Evolutionary conservation across 2,329 filamentous ascomycete genomes (phyloP), one percentile per base, ranked within the genome.

Genomic region (Monosporascus sp.): DNA sequence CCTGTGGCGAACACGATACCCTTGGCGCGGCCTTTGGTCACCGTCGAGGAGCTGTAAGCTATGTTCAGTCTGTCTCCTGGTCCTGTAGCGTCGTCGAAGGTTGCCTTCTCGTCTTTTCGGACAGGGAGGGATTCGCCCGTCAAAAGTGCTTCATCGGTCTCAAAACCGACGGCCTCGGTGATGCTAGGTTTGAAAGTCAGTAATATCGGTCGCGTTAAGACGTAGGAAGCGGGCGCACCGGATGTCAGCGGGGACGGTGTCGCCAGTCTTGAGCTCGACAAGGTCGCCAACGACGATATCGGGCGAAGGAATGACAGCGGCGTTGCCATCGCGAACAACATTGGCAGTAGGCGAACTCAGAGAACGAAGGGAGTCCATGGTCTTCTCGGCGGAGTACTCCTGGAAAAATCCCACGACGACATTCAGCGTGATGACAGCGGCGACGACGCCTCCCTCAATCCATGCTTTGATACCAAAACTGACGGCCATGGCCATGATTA

Each of bases 111-210:
- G 51, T 74, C 70, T 68, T 85, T 81, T 60, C 68, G 72, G 6
- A 84, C 78, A 36, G 83, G 83, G 3, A 84, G 69, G 6, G 82
- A 83, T 67, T 86, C 83, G 48, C 83, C 83, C 22, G 83, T 86
- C 24, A 86, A 72, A 25, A 85, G 74, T 11, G 82, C 81, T 66
- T 86, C 83, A 54, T 86, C 81, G 31, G 80, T 80, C 55, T 80
- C 79, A 53, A 80, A 76, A 57, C 82, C 81, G 65, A 81, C 72
- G 36, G 72, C 76, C 54, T 82, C 77, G 52, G 77, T 67, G 9
- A 80, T 66, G 8, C 69, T 70, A 20, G 9, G 45, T 6, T 42
- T 22, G n/a, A 14, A 20, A 27, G 37, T 53, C 51, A 38, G 52
- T 24, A 48, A 39, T 8, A 15, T 27, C 47, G 27, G n/a, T 37